These are phyloP conservation scores for Cystobasidium onofrii DNA, from an alignment of 768 basidiomycete species.

Conservation along the genomic window DNA sequence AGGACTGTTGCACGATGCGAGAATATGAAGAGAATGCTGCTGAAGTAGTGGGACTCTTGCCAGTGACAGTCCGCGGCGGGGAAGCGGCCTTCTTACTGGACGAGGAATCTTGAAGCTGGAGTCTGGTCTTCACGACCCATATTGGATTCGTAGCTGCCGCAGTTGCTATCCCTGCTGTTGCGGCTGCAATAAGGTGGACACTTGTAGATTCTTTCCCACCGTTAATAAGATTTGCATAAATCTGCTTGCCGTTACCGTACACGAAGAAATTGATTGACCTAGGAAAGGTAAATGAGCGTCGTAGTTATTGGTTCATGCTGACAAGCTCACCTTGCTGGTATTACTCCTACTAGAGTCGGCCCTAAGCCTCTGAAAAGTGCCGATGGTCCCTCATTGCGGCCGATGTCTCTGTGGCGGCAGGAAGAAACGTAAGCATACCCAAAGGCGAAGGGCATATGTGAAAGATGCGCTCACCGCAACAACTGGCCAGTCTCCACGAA, in stretches of 20 bases:
- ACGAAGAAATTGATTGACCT: constrained; percentile 92
- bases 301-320: neutral
- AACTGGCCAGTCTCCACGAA: constrained; percentile 92
- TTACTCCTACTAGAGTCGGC: constrained; percentile 84
- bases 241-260: constrained; percentile 90
- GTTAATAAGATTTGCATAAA: constrained; percentile 71
- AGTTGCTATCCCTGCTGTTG: constrained; percentile 74
- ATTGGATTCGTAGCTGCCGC: constrained; percentile 92
- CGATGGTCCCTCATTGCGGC: constrained; percentile 72
- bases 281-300: neutral
- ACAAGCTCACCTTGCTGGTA: constrained; percentile 63
- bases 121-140: constrained; percentile 96
- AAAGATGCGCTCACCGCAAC: constrained; percentile 56
- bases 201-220: constrained; percentile 68
- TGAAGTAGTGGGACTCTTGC: neutral
- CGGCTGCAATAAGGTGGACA: constrained; percentile 79
- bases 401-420: constrained; percentile 53
- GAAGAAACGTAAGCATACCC: neutral
- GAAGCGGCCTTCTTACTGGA: neutral
- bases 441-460: neutral
- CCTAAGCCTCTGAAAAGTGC: constrained; percentile 92
- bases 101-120: constrained; percentile 58
- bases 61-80: constrained; percentile 1
- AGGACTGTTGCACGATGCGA: neutral
- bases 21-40: constrained; percentile 22